Conservation (phyloP, 179 eudicot species). For the Beta macrorhiza region DNA sequence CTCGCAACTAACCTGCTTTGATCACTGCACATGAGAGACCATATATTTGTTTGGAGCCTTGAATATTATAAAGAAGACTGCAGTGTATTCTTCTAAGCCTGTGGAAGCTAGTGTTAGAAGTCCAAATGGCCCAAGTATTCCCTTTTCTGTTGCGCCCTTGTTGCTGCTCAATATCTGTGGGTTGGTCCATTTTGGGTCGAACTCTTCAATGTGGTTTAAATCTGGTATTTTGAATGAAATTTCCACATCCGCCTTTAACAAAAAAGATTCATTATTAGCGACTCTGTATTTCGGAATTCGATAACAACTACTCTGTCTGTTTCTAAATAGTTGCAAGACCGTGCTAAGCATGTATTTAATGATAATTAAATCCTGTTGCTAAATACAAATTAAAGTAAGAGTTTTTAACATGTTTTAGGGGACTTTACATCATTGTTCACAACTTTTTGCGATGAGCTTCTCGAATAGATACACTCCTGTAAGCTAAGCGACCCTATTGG, state of each 20-base stretch:
- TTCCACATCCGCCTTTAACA: slow-evolving; percentile 65
- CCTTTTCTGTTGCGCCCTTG: slow-evolving; percentile 47
- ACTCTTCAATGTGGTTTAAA: slow-evolving; percentile 38
- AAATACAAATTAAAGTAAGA: too few relatives aligned
- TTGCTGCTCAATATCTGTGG: slow-evolving; percentile 51
- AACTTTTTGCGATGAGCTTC: too few relatives aligned
- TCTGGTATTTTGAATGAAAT: slow-evolving; percentile 43
- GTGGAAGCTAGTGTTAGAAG: slow-evolving; percentile 51
- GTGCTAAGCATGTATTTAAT: too few relatives aligned
- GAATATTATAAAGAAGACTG: slow-evolving; percentile 60
- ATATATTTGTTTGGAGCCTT: slow-evolving; percentile 35
- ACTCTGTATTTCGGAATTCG: too few relatives aligned
- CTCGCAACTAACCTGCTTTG: slow-evolving; percentile 39
- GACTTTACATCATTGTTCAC: too few relatives aligned
- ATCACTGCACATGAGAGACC: slow-evolving; percentile 68
- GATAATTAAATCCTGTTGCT: too few relatives aligned
- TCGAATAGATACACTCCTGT: too few relatives aligned
- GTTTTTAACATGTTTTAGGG: too few relatives aligned
- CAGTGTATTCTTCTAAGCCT: slow-evolving; percentile 35
- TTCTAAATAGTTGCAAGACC: too few relatives aligned
- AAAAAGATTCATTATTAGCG: background rate
- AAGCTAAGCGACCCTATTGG: too few relatives aligned
- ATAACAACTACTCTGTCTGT: too few relatives aligned
- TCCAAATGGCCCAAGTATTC: slow-evolving; percentile 69
- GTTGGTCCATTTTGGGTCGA: slow-evolving; percentile 49